A percentile compares a stretch with the other conserved stretches of the same genome.
Conservation (phyloP, 805 yeast genomes). For the Candida glaebosa region DNA sequence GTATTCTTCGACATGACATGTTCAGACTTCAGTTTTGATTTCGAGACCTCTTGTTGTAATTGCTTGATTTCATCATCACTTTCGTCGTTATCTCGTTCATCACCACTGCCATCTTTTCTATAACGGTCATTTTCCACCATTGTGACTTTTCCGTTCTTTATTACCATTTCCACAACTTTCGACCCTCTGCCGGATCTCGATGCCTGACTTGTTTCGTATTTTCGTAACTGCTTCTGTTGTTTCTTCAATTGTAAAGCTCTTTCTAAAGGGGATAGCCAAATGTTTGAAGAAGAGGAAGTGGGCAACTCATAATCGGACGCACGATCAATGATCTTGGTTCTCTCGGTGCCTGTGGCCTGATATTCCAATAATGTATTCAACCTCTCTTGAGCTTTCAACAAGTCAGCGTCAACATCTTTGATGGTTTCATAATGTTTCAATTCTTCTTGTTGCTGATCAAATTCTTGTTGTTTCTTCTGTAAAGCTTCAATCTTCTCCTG, state of each 20-base stretch:
- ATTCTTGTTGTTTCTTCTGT: conserved; percentile 25
- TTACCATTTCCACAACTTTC: conserved; percentile 71
- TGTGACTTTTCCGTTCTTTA: conserved; percentile 75
- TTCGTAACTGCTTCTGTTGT: conserved; percentile 73
- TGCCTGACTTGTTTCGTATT: conserved; percentile 55
- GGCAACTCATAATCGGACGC: conserved; percentile 84
- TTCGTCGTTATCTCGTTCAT: conserved; percentile 20
- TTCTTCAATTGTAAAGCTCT: conserved; percentile 82
- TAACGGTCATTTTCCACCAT: conserved; percentile 45
- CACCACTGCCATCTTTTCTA: conserved; percentile 9
- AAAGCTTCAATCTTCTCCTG: conserved; percentile 19
- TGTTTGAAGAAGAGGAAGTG: conserved; percentile 41
- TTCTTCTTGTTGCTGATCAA: conserved; percentile 40
- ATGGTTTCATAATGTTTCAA: conserved; percentile 40
- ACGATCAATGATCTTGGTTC: conserved; percentile 90
- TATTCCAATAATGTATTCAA: conserved; percentile 71
- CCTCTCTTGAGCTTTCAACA: conserved; percentile 66
- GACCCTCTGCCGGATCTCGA: conserved; percentile 71
- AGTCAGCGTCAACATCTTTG: conserved; percentile 50
- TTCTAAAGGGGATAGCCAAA: conserved; percentile 87
- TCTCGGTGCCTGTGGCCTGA: conserved; percentile 82
- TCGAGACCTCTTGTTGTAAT: conserved; percentile 30
- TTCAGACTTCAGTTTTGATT: conserved; percentile 18
- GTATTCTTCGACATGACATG: conserved; percentile 29
- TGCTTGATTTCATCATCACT: conserved; percentile 32